Conservation (phyloP, 345 rosid species). For the Geranium rotundifolium region DNA sequence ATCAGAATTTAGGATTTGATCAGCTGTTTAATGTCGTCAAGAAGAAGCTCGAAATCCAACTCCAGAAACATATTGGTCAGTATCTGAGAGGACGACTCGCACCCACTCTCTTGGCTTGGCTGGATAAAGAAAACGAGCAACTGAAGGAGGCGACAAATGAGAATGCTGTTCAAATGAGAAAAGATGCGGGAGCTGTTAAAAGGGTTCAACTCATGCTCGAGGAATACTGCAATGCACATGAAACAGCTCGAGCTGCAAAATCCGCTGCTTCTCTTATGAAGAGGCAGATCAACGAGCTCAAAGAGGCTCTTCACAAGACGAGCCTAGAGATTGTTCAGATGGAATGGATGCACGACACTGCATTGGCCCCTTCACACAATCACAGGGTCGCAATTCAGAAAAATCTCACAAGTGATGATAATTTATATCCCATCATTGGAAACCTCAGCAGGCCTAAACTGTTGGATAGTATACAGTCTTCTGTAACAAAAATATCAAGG, state of each 20-base stretch:
- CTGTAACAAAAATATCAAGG: constrained; percentile 45
- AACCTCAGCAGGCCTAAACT: constrained; percentile 56
- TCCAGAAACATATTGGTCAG: constrained; percentile 48
- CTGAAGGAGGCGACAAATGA: constrained; percentile 40
- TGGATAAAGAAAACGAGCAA: constrained; percentile 53
- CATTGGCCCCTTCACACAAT: constrained; percentile 49
- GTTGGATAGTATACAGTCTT: constrained; percentile 53
- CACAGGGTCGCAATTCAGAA: constrained; percentile 47
- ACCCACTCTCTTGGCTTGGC: constrained; percentile 47
- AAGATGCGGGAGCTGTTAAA: constrained; percentile 34
- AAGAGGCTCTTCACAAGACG: constrained; percentile 55
- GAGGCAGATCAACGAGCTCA: constrained; percentile 60
- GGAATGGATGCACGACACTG: constrained; percentile 79
- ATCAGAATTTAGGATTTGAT: constrained; percentile 75
- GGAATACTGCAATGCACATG: constrained; percentile 78
- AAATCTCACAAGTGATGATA: constrained; percentile 40
- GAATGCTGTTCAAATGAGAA: constrained; percentile 25
- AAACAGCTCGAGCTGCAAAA: constrained; percentile 73
- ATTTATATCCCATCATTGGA: constrained; percentile 39
- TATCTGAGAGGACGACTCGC: constrained; percentile 54
- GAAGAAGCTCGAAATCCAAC: constrained; percentile 68
- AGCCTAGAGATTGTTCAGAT: constrained; percentile 68
- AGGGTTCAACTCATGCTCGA: constrained; percentile 65
- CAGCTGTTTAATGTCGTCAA: constrained; percentile 64
- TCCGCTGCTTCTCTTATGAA: constrained; percentile 64